Evolutionary conservation across 225 moss, liverwort and hornwort genomes (phyloP), one percentile per base, ranked within the genome.

Genomic region (Ulota crispa): DNA sequence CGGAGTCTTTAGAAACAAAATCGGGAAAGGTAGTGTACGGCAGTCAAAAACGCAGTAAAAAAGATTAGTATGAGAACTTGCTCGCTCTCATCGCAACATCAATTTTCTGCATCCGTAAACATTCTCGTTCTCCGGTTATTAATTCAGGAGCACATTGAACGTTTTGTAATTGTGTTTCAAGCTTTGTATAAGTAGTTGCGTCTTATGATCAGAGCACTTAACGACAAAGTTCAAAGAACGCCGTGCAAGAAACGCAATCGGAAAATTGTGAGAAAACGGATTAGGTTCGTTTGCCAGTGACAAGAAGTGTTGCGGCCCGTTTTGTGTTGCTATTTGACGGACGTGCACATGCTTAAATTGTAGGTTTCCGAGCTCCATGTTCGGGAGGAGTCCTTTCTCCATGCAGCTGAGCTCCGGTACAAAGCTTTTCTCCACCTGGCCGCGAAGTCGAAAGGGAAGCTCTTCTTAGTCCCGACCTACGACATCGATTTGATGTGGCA

Each of bases 401-500:
- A 75, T 31, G 68, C 81, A 6, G 83, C 81, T 7, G 85, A 78
- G 75, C 77, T 83, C 78, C 72, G 86, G 53, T 89, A 89, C 81
- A 89, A 86, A 53, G 89, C 81, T 7, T 86, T 89, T 66, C 89
- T 89, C 4, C 86, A 89, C 67, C 88, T 86, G 30, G 78, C 81
- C 19, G 81, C 73, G 36, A 81, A 80, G 57, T 31, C 83, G 9
- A 83, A 70, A 32, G 86, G 78, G 47, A 83, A 82, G 77, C 61
- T 84, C 21, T 86, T 89, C 75, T 70, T 89, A 20, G 86, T 89
- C 5, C 89, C 86, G 47, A 86, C 86, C 1, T 86, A 84, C 67
- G 89, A 89, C 86, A 86, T 89, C 30, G 84, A 84, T 65, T 67
- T 86, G 55, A 78, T 89, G 86, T 86, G 89, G 86, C 86, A 86